Base-by-base conservation (phyloP, 208 protist species). In the Phytomonas sp. region DNA sequence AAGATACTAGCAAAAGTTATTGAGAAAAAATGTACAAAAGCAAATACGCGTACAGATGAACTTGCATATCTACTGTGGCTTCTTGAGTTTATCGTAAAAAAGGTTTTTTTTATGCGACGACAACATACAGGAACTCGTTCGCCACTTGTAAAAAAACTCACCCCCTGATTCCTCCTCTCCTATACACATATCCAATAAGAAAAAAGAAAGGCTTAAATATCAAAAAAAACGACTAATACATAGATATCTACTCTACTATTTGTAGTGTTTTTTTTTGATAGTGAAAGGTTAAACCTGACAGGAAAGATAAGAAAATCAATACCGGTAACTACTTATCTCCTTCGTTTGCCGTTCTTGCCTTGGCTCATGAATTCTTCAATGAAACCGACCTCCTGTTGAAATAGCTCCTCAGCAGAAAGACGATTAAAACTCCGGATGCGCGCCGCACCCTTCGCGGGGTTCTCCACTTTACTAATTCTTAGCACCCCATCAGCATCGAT, bases 381-480 rank as follows among this genome's bases (percentile, higher is more conserved):
- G 53, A 89, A 85, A 0, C 59, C 69, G 4, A 72, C 51, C 75
- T 85, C 79, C 71, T 84, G 68, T 11, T 66, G 68, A 40, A 89
- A 79, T 66, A 89, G 68, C 53, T 86, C 74, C 0, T 84, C 81
- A 17, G 66, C 81, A 2, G 72, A 78, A 23, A 32, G 65, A 8
- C 67, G 37, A 30, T 68, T 60, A 32, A 40, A 60, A 32, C 46
- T 56, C 46, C 6, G 0, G 23, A 17, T 1, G 6, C 46, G 46
- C 20, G 20, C 11, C 20, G 20, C 46, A 2, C 46, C 17, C 20
- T 56, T 56, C 20, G 17, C 20, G 20, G 23, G 1, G 20, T 56
- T 56, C 46, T 26, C 20, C 20, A 56, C 17, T 26, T 56, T 17
- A 56, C 17, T 5, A 26, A 26, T 26, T 26, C 46, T 26, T 26